These are phyloP conservation scores for Yarrowia sp. DNA, from an alignment of 805 yeast species.

Conservation along the genomic window DNA sequence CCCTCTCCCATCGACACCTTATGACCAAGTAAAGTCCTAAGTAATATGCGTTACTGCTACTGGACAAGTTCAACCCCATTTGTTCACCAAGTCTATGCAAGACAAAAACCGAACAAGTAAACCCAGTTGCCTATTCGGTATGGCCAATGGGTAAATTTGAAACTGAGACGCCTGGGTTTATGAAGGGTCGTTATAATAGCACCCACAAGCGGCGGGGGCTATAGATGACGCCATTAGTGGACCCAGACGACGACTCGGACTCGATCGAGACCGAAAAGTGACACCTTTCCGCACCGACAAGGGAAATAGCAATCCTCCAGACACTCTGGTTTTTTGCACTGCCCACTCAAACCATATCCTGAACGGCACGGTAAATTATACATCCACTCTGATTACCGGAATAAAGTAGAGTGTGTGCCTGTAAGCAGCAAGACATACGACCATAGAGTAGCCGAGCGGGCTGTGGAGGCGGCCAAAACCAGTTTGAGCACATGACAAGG, in stretches of 20 bases:
- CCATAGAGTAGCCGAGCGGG: not conserved
- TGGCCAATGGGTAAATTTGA: not conserved
- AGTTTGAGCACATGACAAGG: not conserved
- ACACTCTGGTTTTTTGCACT: slow-evolving; percentile 1
- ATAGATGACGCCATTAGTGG: slow-evolving; percentile 1
- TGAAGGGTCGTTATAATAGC: not conserved
- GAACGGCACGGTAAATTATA: slow-evolving; percentile 20
- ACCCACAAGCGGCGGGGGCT: not conserved
- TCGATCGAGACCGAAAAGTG: not conserved
- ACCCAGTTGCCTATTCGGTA: slow-evolving; percentile 14
- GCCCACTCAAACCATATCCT: slow-evolving; percentile 24
- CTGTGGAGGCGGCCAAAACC: not conserved
- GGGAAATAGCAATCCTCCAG: slow-evolving; percentile 15
- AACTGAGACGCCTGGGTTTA: not conserved
- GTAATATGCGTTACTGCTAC: too few species aligned
- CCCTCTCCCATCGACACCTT: not conserved
- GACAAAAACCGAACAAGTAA: not conserved
- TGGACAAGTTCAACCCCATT: not conserved
- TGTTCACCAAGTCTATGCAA: slow-evolving; percentile 11
- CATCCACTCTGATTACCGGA: slow-evolving; percentile 10
- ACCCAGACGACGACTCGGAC: not conserved
- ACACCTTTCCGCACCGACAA: not conserved
- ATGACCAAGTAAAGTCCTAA: not conserved
- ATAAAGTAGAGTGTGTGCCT: slow-evolving; percentile 4
- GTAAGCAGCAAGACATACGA: slow-evolving; percentile 13